Percentiles rank a stretch among this genome's conserved stretches.
phyloP scores from a whole-genome alignment of 495 filamentous ascomycete genomes.

The Penicillium turbatum region DNA sequence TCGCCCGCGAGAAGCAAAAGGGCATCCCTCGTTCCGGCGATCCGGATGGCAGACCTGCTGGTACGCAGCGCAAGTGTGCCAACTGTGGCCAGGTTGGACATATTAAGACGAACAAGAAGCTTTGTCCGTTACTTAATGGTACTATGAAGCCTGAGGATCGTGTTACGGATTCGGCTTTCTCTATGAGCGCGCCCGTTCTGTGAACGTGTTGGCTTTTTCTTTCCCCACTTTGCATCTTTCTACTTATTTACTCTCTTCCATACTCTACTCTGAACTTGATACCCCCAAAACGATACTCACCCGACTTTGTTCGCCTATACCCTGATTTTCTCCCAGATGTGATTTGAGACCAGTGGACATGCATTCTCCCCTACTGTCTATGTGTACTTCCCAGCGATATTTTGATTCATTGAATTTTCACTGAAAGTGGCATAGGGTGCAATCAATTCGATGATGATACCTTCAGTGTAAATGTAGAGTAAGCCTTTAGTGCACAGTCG shows the following conservation, averaged over 20 bases:
- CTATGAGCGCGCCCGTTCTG: slow-evolving; percentile 46
- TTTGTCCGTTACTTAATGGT: slow-evolving; percentile 88
- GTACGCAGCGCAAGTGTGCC: slow-evolving; percentile 89
- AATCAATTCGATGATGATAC: neutral
- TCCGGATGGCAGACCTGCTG: slow-evolving; percentile 48
- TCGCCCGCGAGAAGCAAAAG: slow-evolving; percentile 88
- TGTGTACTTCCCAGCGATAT: neutral
- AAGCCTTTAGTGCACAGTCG: neutral
- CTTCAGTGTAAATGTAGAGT: neutral
- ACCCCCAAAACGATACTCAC: neutral
- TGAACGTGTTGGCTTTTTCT: slow-evolving; percentile 6
- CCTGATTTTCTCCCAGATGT: neutral
- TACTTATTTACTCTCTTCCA: neutral
- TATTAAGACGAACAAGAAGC: slow-evolving; percentile 99
- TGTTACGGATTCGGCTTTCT: slow-evolving; percentile 49
- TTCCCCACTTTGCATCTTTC: neutral
- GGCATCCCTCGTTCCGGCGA: slow-evolving; percentile 46
- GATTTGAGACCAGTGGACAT: neutral
- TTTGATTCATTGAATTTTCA: neutral
- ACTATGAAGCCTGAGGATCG: slow-evolving; percentile 69
- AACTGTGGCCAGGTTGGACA: slow-evolving; percentile 95
- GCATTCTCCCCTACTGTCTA: neutral
- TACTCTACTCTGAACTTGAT: slow-evolving; percentile 11
- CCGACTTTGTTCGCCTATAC: slow-evolving; percentile 1
- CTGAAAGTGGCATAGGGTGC: neutral